Conservation (phyloP, 805 yeast species). For the Suhomyces sp. region DNA sequence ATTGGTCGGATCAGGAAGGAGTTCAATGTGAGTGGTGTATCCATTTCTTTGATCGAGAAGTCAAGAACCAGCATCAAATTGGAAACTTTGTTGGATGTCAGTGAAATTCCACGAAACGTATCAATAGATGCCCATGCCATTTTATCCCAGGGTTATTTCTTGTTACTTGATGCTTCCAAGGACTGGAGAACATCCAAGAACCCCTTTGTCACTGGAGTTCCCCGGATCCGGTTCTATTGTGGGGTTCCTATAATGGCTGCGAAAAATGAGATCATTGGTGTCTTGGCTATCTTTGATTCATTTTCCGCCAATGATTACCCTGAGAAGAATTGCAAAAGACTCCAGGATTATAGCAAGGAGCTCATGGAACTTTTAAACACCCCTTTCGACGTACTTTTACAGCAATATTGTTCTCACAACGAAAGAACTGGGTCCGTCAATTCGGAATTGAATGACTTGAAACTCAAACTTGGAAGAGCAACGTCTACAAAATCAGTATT, state of each 20-base stretch:
- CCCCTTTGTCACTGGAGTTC: slow-evolving; percentile 64
- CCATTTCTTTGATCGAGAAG: slow-evolving; percentile 57
- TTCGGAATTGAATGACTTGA: slow-evolving; percentile 31
- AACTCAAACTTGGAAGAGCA: slow-evolving; percentile 53
- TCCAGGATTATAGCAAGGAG: slow-evolving; percentile 41
- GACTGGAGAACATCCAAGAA: slow-evolving; percentile 70
- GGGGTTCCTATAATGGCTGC: slow-evolving; percentile 57
- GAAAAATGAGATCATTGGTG: slow-evolving; percentile 50
- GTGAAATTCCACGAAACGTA: slow-evolving; percentile 52
- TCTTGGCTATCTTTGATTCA: slow-evolving; percentile 57
- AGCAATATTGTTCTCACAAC: no score
- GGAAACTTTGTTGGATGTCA: slow-evolving; percentile 47
- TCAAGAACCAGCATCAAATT: slow-evolving; percentile 49
- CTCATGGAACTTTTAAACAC: slow-evolving; percentile 42
- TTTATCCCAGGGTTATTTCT: slow-evolving; percentile 54
- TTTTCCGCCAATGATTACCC: slow-evolving; percentile 38
- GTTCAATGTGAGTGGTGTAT: slow-evolving; percentile 51
- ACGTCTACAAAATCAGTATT: slow-evolving; percentile 42
- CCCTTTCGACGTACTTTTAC: slow-evolving; percentile 22
- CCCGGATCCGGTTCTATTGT: slow-evolving; percentile 59
- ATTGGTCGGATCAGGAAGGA: slow-evolving; percentile 37
- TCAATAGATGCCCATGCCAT: slow-evolving; percentile 72
- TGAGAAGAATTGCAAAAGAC: slow-evolving; percentile 29
- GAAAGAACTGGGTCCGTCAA: slow-evolving; percentile 2
- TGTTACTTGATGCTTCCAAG: slow-evolving; percentile 55